Evolutionary conservation across 2,329 filamentous ascomycete species (phyloP).

Genomic region (Neopestalotiopsis sp.): DNA sequence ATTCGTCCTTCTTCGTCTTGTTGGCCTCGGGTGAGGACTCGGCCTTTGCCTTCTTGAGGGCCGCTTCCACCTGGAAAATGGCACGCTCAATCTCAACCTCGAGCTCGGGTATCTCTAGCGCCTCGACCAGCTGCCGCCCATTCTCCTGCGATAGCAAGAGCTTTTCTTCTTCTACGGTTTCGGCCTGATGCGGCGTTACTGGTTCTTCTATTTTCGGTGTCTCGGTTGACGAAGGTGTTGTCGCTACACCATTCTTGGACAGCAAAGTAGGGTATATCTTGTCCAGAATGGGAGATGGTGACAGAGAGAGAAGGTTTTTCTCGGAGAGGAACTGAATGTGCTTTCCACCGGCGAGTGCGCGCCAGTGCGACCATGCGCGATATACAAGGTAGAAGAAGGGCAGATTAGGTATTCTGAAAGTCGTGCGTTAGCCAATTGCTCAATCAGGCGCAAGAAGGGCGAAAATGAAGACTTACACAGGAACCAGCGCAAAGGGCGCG

Average conservation of each 20-base stretch:
- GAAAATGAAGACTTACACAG: conserved; percentile 67
- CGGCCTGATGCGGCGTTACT: conserved; percentile 25
- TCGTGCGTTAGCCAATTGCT: conserved; percentile 23
- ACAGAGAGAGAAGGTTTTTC: conserved; percentile 71
- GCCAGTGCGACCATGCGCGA: conserved; percentile 90
- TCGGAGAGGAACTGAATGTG: conserved; percentile 83
- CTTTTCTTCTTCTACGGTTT: conserved; percentile 44
- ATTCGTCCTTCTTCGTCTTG: conserved; percentile 27
- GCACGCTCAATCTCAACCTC: conserved; percentile 77
- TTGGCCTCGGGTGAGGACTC: conserved; percentile 18
- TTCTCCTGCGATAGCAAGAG: conserved; percentile 58
- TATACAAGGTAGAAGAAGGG: conserved; percentile 97
- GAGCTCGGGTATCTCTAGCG: conserved; percentile 71
- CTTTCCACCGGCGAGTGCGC: conserved; percentile 82
- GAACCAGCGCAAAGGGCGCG: conserved; percentile 81
- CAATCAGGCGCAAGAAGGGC: background rate
- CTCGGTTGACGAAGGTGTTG: conserved; percentile 25
- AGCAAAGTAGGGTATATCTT: conserved; percentile 64
- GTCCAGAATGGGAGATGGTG: conserved; percentile 74
- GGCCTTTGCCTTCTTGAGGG: conserved; percentile 42
- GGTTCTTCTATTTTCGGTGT: conserved; percentile 19
- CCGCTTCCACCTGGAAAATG: conserved; percentile 72
- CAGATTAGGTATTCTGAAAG: conserved; percentile 79
- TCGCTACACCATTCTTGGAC: conserved; percentile 30
- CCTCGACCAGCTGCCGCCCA: conserved; percentile 63